A percentile compares a stretch with the other conserved stretches of the same genome.
Conservation (phyloP, 1,139 yeast species). For the Pichia sp. region DNA sequence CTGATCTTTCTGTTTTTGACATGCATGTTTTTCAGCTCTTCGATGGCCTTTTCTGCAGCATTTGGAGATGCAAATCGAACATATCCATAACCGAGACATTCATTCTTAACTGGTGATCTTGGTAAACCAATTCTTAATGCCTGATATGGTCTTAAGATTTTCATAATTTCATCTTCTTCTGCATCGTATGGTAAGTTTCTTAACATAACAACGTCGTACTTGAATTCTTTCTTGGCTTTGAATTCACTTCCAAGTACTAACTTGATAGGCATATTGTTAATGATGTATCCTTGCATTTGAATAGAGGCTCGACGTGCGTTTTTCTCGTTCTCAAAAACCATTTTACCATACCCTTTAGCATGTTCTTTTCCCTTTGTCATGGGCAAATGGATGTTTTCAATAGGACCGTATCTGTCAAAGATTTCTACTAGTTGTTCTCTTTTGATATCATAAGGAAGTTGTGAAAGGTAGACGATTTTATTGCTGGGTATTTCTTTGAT, state of each 20-base stretch:
- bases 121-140: slow-evolving; percentile 29
- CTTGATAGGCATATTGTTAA: slow-evolving; percentile 27
- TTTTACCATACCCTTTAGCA: slow-evolving; percentile 26
- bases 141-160: slow-evolving; percentile 25
- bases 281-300: slow-evolving; percentile 32
- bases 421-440: slow-evolving; percentile 24
- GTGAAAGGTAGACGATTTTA: slow-evolving; percentile 19
- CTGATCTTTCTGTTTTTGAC: slow-evolving; percentile 44
- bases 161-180: slow-evolving; percentile 26
- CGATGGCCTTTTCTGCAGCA: slow-evolving; percentile 48
- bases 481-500: too few relatives aligned
- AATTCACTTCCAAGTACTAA: slow-evolving; percentile 16
- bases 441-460: slow-evolving; percentile 24
- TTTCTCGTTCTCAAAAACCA: slow-evolving; percentile 22
- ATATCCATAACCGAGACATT: slow-evolving; percentile 51
- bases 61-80: slow-evolving; percentile 45
- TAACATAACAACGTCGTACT: slow-evolving; percentile 27
- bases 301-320: slow-evolving; percentile 26
- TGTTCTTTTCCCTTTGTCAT: slow-evolving; percentile 17
- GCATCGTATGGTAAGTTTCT: slow-evolving; percentile 27
- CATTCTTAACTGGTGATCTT: slow-evolving; percentile 26
- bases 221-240: slow-evolving; percentile 5
- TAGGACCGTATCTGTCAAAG: slow-evolving; percentile 26
- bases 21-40: slow-evolving; percentile 38
- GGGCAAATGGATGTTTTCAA: slow-evolving; percentile 18